Conservation (phyloP, 495 filamentous ascomycete species). For the Penicillium odoratum region DNA sequence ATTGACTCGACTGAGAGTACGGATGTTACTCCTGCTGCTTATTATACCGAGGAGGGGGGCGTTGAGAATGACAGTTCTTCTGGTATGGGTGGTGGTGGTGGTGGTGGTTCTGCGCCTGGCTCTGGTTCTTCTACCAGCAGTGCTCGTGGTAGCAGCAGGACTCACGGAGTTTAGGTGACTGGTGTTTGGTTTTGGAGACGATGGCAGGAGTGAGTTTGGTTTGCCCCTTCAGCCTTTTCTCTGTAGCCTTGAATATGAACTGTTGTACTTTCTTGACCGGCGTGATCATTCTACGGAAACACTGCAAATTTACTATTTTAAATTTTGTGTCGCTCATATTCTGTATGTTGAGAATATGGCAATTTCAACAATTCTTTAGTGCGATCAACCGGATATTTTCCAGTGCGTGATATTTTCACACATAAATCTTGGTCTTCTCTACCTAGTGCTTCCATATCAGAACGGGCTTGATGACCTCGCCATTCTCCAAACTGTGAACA, state of each 20-base stretch:
- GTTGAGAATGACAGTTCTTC: slow-evolving; percentile 32
- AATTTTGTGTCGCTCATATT: too few relatives aligned
- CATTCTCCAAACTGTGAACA: slow-evolving; percentile 1
- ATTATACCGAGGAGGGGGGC: slow-evolving; percentile 37
- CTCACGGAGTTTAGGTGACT: background rate
- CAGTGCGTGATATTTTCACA: too few relatives aligned
- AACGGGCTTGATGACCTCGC: slow-evolving; percentile 11
- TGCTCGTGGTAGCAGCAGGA: background rate
- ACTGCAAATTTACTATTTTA: too few relatives aligned
- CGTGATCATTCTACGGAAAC: too few relatives aligned
- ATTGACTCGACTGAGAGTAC: slow-evolving; percentile 30
- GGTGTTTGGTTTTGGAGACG: too few relatives aligned
- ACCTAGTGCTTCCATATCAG: slow-evolving; percentile 10
- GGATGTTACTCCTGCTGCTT: slow-evolving; percentile 32
- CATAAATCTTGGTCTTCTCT: background rate
- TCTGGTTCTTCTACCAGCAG: slow-evolving; percentile 6
- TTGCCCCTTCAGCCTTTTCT: too few relatives aligned
- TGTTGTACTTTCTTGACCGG: too few relatives aligned
- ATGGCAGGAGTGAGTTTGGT: background rate
- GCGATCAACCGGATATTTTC: too few relatives aligned
- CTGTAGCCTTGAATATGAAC: too few relatives aligned
- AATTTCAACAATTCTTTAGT: too few relatives aligned
- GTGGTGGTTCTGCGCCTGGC: slow-evolving; percentile 16
- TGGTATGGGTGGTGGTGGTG: slow-evolving; percentile 24
- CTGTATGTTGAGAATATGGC: too few relatives aligned